phyloP scores from a whole-genome alignment of 371 early-diverging fungal species.

The Cokeromyces recurvatus region DNA sequence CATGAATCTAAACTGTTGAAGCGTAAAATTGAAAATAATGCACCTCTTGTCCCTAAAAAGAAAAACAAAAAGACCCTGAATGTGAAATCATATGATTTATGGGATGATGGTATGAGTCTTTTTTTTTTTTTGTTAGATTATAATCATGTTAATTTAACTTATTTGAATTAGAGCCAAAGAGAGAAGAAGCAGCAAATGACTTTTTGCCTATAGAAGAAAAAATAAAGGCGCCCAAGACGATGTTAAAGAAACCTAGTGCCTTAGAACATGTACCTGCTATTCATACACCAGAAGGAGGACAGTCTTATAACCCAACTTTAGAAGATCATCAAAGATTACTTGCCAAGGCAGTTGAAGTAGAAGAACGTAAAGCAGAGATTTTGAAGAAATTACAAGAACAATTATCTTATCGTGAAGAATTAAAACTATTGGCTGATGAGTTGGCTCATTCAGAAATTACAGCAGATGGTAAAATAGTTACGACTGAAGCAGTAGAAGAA shows the following conservation, averaged over 20 bases:
- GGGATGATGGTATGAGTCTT: slow-evolving; percentile 33
- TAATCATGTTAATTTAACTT: no score
- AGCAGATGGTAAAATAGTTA: slow-evolving; percentile 38
- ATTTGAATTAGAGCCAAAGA: slow-evolving; percentile 19
- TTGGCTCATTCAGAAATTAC: slow-evolving; percentile 4
- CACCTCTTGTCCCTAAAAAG: slow-evolving; percentile 15
- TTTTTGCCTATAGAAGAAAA: slow-evolving; percentile 6
- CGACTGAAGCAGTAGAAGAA: slow-evolving; percentile 48
- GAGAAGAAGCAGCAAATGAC: slow-evolving; percentile 5
- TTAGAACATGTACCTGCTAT: slow-evolving; percentile 61
- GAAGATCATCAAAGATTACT: slow-evolving; percentile 71
- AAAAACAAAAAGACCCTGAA: slow-evolving; percentile 23
- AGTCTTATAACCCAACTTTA: slow-evolving; percentile 85
- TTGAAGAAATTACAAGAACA: slow-evolving; percentile 45
- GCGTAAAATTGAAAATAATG: slow-evolving; percentile 22
- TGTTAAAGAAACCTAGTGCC: slow-evolving; percentile 43
- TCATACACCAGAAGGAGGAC: slow-evolving; percentile 74
- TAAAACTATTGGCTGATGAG: slow-evolving; percentile 45
- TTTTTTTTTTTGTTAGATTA: no score
- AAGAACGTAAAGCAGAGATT: slow-evolving; percentile 43
- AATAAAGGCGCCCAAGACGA: slow-evolving; percentile 52
- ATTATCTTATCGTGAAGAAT: slow-evolving; percentile 41
- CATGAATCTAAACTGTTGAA: slow-evolving; percentile 17
- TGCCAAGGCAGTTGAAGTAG: slow-evolving; percentile 45
- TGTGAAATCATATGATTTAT: slow-evolving; percentile 46